These are phyloP conservation scores for Novymonas esmeraldas DNA, from an alignment of 208 protist species.

Conservation along the genomic window DNA sequence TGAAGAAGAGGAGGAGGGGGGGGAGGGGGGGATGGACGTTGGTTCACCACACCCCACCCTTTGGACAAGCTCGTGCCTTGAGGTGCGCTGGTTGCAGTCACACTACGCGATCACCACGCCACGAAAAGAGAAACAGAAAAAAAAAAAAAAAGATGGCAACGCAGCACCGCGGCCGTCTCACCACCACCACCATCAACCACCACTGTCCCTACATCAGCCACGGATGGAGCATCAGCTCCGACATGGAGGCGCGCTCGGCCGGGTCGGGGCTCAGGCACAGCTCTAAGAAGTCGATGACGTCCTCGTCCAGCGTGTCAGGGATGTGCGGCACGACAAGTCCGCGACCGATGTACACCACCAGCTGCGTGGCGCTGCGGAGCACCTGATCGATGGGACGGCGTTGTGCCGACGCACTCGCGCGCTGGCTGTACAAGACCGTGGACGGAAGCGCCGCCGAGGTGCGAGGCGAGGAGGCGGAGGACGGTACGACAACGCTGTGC, in stretches of 20 bases:
- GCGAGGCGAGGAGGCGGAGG: background rate
- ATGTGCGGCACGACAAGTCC: conserved; percentile 43
- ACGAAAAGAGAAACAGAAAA: background rate
- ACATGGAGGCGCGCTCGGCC: conserved; percentile 34
- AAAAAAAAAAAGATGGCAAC: background rate
- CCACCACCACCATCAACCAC: too few relatives aligned
- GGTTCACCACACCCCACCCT: too few relatives aligned
- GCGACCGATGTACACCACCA: conserved; percentile 41
- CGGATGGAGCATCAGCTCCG: conserved; percentile 47
- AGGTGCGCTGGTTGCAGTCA: too few relatives aligned
- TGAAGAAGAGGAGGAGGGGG: background rate
- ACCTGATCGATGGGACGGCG: conserved; percentile 26
- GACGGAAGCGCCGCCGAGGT: background rate
- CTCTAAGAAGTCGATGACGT: conserved; percentile 43
- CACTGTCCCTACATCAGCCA: conserved; percentile 49
- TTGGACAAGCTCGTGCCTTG: too few relatives aligned
- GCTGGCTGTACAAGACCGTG: background rate
- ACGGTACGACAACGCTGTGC: background rate
- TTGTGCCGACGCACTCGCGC: background rate
- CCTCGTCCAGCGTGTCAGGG: conserved; percentile 45
- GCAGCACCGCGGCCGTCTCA: background rate
- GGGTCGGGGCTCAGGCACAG: conserved; percentile 49
- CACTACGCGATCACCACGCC: too few relatives aligned
- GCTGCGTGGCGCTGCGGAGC: conserved; percentile 32
- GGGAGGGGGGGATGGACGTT: background rate